phyloP scores from a whole-genome alignment of 2,329 filamentous ascomycete genomes.

The Colletotrichum chrysophilum region DNA sequence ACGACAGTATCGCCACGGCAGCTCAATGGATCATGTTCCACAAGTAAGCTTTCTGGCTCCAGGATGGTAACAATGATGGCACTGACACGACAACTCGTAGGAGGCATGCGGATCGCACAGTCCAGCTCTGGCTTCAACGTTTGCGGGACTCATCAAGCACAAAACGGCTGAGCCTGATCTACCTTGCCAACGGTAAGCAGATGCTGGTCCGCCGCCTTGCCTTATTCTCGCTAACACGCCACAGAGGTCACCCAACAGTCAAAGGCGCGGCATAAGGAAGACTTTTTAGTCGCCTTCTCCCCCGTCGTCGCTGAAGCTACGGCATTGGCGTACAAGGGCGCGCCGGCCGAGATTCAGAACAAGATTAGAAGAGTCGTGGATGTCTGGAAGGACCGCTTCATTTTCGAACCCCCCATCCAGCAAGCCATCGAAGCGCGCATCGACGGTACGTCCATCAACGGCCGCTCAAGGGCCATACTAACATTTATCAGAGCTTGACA shows the following conservation, averaged over 20 bases:
- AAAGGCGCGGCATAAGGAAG: constrained; percentile 88
- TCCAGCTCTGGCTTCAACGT: constrained; percentile 88
- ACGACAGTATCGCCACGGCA: constrained; percentile 94
- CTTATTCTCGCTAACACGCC: background rate
- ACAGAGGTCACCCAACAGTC: constrained; percentile 95
- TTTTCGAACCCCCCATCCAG: constrained; percentile 84
- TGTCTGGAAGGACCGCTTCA: constrained; percentile 86
- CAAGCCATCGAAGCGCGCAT: constrained; percentile 80
- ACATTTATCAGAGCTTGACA: constrained; percentile 62
- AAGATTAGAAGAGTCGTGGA: constrained; percentile 91
- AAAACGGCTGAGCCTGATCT: constrained; percentile 89
- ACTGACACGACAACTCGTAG: constrained; percentile 48
- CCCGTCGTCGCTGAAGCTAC: constrained; percentile 93
- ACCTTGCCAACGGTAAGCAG: constrained; percentile 86
- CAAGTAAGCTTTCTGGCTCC: constrained; percentile 36
- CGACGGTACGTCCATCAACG: constrained; percentile 62
- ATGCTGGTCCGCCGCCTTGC: background rate
- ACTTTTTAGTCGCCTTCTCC: constrained; percentile 91
- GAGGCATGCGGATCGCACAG: constrained; percentile 90
- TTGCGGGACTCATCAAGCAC: constrained; percentile 85
- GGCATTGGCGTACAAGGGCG: constrained; percentile 87
- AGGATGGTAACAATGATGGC: background rate
- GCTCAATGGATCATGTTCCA: constrained; percentile 99
- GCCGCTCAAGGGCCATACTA: constrained; percentile 8
- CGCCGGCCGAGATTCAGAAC: constrained; percentile 82